These are phyloP conservation scores for Balamuthia mandrillaris DNA, from an alignment of 208 protist genomes.

Conservation along the genomic window DNA sequence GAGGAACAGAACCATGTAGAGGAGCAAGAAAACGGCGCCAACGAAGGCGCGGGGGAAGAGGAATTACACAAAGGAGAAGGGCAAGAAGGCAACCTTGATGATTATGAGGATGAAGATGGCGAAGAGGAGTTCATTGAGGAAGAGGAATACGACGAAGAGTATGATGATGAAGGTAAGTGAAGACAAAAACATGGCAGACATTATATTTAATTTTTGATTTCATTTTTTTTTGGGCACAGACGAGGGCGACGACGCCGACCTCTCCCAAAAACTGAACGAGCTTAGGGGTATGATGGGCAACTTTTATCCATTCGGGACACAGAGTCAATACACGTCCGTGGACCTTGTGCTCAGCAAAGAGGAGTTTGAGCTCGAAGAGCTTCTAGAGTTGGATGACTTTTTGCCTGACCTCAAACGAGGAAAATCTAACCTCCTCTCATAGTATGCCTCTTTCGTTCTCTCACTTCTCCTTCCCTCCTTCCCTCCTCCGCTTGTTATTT, in stretches of 20 bases:
- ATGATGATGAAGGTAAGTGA: too few relatives aligned
- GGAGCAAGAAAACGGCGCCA: too few relatives aligned
- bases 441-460: not conserved
- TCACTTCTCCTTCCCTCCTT: too few relatives aligned
- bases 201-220: not conserved
- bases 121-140: too few relatives aligned
- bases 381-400: slow-evolving; percentile 10
- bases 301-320: slow-evolving; percentile 14
- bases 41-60: too few relatives aligned
- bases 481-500: not conserved
- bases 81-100: too few relatives aligned
- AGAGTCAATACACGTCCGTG: slow-evolving; percentile 20
- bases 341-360: slow-evolving; percentile 15
- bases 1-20: too few relatives aligned
- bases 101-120: too few relatives aligned
- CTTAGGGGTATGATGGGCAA: slow-evolving; percentile 25
- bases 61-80: too few relatives aligned
- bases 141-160: not conserved
- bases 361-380: slow-evolving; percentile 23
- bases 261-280: slow-evolving; percentile 15
- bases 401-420: not conserved
- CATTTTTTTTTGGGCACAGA: not conserved
- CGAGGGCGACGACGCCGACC: not conserved
- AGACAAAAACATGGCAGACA: not conserved
- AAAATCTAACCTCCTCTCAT: slow-evolving; percentile 13